Conservation (phyloP, 257 asterid genomes). For the Solanum chmielewskii region DNA sequence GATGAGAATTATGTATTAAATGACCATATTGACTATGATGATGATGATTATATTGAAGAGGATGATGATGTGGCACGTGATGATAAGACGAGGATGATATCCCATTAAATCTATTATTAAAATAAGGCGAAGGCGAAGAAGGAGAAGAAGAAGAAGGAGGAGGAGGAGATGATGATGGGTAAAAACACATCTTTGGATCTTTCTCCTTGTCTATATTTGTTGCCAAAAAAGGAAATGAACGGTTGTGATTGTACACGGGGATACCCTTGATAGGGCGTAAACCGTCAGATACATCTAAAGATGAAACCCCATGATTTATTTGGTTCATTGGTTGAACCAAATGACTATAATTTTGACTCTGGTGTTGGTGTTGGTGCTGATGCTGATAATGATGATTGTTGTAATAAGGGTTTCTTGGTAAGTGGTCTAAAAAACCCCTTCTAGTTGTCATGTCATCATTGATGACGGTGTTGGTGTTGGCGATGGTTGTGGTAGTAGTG, state of each 20-base stretch:
- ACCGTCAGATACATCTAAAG: constrained; percentile 42
- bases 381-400: background rate
- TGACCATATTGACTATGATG: constrained; percentile 20
- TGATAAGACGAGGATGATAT: constrained; percentile 23
- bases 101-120: constrained; percentile 16
- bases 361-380: background rate
- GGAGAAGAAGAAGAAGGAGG: background rate
- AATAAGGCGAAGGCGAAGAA: constrained; percentile 6
- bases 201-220: constrained; percentile 16
- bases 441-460: background rate
- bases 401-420: constrained; percentile 43
- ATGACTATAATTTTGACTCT: background rate
- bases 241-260: constrained; percentile 52
- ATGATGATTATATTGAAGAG: background rate
- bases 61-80: constrained; percentile 5
- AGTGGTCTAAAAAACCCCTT: background rate
- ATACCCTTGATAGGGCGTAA: constrained; percentile 68
- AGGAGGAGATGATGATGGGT: constrained; percentile 13
- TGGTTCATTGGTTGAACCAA: constrained; percentile 18
- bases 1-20: constrained; percentile 17
- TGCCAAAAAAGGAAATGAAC: constrained; percentile 44
- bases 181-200: constrained; percentile 36
- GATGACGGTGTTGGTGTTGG: background rate
- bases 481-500: background rate
- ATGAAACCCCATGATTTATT: constrained; percentile 33